phyloP scores from a whole-genome alignment of 1,284 basidiomycete species.

The Thecaphora frezii region DNA sequence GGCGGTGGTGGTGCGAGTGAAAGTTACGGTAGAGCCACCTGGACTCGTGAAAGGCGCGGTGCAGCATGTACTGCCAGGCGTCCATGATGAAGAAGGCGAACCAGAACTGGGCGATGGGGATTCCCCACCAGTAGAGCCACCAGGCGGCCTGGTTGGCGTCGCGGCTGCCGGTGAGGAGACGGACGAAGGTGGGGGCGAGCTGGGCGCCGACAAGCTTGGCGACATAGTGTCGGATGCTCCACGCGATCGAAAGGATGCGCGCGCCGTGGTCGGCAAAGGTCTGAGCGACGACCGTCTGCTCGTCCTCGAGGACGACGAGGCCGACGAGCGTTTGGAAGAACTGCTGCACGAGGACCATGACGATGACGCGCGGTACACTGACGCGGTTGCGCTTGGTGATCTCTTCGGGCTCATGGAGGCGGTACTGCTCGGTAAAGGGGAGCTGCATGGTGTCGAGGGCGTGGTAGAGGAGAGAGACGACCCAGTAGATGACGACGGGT shows the following conservation, averaged over 20 bases:
- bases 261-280: constrained; percentile 63
- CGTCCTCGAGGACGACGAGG: constrained; percentile 69
- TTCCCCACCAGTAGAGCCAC: constrained; percentile 90
- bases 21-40: constrained; percentile 87
- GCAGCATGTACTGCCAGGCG: constrained; percentile 96
- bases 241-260: constrained; percentile 22
- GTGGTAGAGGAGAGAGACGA: constrained; percentile 77
- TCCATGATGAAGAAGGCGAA: constrained; percentile 89
- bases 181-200: constrained; percentile 8
- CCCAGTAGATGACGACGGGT: constrained; percentile 87
- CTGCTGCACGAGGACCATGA: constrained; percentile 82
- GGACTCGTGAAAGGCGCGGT: constrained; percentile 88
- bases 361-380: constrained; percentile 70
- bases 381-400: constrained; percentile 76
- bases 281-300: constrained; percentile 37
- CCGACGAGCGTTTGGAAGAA: constrained; percentile 79
- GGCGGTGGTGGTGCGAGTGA: constrained; percentile 91
- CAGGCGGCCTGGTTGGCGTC: constrained; percentile 62
- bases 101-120: constrained; percentile 75
- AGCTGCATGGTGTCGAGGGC: constrained; percentile 70
- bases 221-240: constrained; percentile 10
- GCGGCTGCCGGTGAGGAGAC: constrained; percentile 23
- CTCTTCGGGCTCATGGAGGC: constrained; percentile 85
- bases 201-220: constrained; percentile 11
- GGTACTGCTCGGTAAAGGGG: constrained; percentile 78